Evolutionary conservation across 352 stramenopile species (phyloP).

Genomic region (Phytophthora megakarya): DNA sequence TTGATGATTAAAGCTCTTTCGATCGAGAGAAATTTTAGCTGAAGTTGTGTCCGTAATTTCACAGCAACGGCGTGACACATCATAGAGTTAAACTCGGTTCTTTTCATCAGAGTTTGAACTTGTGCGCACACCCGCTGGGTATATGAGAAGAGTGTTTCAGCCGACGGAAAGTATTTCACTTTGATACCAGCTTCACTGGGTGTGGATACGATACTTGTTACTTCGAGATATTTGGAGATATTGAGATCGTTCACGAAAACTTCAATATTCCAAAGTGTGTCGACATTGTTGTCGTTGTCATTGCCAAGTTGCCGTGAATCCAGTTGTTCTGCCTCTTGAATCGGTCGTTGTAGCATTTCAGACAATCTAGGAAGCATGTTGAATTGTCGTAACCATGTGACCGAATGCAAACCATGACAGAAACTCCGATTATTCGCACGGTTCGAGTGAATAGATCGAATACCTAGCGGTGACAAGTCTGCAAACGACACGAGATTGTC

Average conservation of each 20-base stretch:
- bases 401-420: conserved; percentile 15
- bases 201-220: conserved; percentile 16
- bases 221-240: neutral
- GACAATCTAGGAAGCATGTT: conserved; percentile 5
- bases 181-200: conserved; percentile 10
- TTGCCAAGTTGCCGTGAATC: neutral
- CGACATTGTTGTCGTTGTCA: neutral
- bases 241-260: neutral
- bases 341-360: conserved; percentile 16
- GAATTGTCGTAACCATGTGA: conserved; percentile 20
- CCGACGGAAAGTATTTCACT: conserved; percentile 22
- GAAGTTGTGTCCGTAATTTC: conserved; percentile 15
- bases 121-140: conserved; percentile 12
- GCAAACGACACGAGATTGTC: conserved; percentile 48
- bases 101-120: neutral
- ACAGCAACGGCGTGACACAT: conserved; percentile 5
- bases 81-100: neutral
- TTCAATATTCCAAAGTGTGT: neutral
- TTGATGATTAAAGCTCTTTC: neutral
- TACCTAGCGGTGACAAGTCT: conserved; percentile 45
- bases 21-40: conserved; percentile 2
- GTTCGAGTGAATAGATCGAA: conserved; percentile 62
- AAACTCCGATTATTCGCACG: conserved; percentile 20
- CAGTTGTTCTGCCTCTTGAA: neutral
- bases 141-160: conserved; percentile 19